Percentiles rank a stretch among this genome's conserved stretches.
These are phyloP conservation scores for Clavispora phyllophila DNA, from an alignment of 805 yeast species.

Conservation along the genomic window DNA sequence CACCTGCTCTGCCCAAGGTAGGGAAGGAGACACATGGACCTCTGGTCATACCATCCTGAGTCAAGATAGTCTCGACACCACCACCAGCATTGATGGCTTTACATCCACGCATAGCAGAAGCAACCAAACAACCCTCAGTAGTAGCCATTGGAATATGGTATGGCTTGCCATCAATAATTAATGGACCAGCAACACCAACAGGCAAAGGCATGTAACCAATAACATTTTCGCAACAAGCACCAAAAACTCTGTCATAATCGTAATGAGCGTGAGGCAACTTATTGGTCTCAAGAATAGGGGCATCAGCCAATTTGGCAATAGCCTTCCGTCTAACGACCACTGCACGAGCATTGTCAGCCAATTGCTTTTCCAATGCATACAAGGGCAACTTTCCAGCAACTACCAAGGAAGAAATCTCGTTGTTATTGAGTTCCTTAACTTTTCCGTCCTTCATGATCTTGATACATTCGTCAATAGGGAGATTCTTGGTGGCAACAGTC, in stretches of 20 bases:
- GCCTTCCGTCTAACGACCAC: constrained; percentile 90
- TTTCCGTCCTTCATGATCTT: constrained; percentile 65
- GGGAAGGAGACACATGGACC: constrained; percentile 97
- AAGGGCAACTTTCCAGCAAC: constrained; percentile 77
- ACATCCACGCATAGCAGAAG: constrained; percentile 98
- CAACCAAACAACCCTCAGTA: constrained; percentile 97
- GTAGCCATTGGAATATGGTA: constrained; percentile 98
- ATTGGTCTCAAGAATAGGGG: constrained; percentile 68
- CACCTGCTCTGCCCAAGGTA: constrained; percentile 80
- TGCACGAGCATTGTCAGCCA: constrained; percentile 86
- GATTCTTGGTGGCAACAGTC: constrained; percentile 18
- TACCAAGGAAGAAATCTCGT: constrained; percentile 70
- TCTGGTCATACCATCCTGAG: constrained; percentile 98
- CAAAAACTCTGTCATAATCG: constrained; percentile 93
- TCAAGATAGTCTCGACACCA: constrained; percentile 86
- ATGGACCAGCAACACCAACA: constrained; percentile 96
- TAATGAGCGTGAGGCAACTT: constrained; percentile 77
- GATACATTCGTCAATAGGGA: constrained; percentile 61
- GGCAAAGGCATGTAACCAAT: constrained; percentile 96
- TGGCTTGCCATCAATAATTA: constrained; percentile 82
- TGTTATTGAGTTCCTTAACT: constrained; percentile 59
- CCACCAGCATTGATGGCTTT: constrained; percentile 97
- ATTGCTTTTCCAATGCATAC: constrained; percentile 90
- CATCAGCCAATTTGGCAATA: constrained; percentile 76
- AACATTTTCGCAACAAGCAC: constrained; percentile 98